These are phyloP conservation scores for Rhodotorula sp. DNA, from an alignment of 1,284 basidiomycete species.

Conservation along the genomic window DNA sequence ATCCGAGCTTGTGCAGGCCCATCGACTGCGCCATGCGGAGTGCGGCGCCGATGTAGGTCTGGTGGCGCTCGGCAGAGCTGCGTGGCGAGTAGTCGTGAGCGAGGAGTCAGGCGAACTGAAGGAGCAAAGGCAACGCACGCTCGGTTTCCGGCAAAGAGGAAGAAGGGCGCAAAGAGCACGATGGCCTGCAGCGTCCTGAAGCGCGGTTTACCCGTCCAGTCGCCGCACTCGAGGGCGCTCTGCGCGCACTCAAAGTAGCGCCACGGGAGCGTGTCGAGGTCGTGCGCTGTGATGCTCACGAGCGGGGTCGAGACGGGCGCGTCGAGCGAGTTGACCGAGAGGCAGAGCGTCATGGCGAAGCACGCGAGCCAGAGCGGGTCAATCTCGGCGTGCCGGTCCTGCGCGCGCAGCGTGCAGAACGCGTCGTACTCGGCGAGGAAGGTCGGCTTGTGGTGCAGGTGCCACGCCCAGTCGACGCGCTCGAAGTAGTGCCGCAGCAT, in stretches of 20 bases:
- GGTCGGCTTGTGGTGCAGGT: conserved; percentile 34
- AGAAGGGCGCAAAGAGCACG: conserved; percentile 15
- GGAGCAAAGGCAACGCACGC: conserved; percentile 4
- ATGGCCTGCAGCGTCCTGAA: conserved; percentile 31
- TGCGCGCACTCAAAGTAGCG: conserved; percentile 22
- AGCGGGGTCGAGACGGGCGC: conserved; percentile 14
- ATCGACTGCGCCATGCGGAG: conserved; percentile 39
- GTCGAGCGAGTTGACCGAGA: conserved; percentile 26
- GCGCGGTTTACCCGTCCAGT: conserved; percentile 28
- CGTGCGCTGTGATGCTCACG: conserved; percentile 20
- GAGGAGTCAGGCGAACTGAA: neutral
- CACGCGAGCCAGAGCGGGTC: conserved; percentile 43
- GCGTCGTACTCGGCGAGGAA: conserved; percentile 37
- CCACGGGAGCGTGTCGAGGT: conserved; percentile 11
- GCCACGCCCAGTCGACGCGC: conserved; percentile 32
- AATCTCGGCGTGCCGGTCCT: conserved; percentile 29
- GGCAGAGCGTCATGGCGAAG: conserved; percentile 38
- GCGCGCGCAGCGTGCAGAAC: conserved; percentile 27
- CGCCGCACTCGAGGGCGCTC: conserved; percentile 21
- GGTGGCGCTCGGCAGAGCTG: conserved; percentile 35
- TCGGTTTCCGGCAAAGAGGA: conserved; percentile 9
- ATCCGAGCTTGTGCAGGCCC: conserved; percentile 38
- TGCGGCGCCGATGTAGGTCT: conserved; percentile 30
- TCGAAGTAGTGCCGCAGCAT: conserved; percentile 26
- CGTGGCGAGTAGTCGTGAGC: too few relatives aligned